A percentile compares a stretch with the other conserved stretches of the same genome.
Conservation (phyloP, 257 asterid genomes). For the Solanum chiquidenum region DNA sequence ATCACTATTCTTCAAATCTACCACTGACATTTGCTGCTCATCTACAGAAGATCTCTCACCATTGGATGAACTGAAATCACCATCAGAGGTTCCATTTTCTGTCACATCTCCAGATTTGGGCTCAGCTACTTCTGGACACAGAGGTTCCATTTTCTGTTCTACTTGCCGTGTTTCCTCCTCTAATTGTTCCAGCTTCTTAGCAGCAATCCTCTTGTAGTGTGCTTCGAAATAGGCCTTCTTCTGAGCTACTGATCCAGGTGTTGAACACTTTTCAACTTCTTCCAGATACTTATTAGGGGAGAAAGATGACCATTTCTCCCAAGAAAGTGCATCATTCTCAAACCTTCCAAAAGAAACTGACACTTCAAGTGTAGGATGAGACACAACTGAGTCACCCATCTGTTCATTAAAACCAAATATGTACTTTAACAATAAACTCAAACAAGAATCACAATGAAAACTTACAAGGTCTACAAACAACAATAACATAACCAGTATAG, state of each 20-base stretch:
- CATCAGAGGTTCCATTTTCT: neutral
- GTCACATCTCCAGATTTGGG: slow-evolving; percentile 11
- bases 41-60: slow-evolving; percentile 19
- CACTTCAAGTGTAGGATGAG: slow-evolving; percentile 52
- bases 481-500: neutral
- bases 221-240: slow-evolving; percentile 96
- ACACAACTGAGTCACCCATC: slow-evolving; percentile 61
- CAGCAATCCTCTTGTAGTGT: slow-evolving; percentile 82
- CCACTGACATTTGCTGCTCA: neutral
- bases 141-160: slow-evolving; percentile 3
- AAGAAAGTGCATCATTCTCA: slow-evolving; percentile 70
- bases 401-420: slow-evolving; percentile 29
- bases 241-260: slow-evolving; percentile 92
- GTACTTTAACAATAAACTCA: slow-evolving; percentile 1
- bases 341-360: slow-evolving; percentile 91
- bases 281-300: slow-evolving; percentile 88
- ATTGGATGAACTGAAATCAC: slow-evolving; percentile 4
- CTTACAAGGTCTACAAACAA: neutral
- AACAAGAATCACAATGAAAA: slow-evolving; percentile 7
- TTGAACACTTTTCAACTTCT: slow-evolving; percentile 77
- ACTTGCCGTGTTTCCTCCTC: slow-evolving; percentile 40
- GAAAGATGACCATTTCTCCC: slow-evolving; percentile 96
- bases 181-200: slow-evolving; percentile 57
- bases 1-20: neutral
- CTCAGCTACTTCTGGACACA: slow-evolving; percentile 10